Percentiles rank a stretch among this genome's conserved stretches.
These are phyloP conservation scores for Cryptococcus wingfieldii DNA, from an alignment of 1,284 basidiomycete genomes.

Conservation along the genomic window DNA sequence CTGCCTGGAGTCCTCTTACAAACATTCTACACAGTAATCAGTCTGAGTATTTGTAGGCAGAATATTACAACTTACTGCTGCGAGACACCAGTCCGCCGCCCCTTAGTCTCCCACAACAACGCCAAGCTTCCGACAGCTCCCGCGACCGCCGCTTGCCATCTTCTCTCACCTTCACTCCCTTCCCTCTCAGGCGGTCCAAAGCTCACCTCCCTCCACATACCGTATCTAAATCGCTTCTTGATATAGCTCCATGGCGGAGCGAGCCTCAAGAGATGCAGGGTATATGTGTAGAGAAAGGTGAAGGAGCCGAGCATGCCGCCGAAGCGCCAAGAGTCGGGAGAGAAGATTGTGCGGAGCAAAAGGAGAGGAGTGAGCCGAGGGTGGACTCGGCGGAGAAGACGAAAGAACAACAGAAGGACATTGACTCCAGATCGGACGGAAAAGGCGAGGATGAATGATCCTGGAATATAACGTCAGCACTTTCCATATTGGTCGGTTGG, in stretches of 20 bases:
- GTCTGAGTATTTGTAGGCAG: neutral
- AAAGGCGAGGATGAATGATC: conserved; percentile 72
- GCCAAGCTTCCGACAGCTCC: conserved; percentile 73
- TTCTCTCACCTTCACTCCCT: conserved; percentile 54
- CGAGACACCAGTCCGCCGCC: conserved; percentile 67
- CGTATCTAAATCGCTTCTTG: conserved; percentile 40
- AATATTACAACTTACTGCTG: conserved; percentile 60
- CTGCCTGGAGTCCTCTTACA: conserved; percentile 48
- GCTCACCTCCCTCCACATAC: conserved; percentile 32
- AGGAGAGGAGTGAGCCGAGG: conserved; percentile 49
- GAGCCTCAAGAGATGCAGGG: conserved; percentile 77
- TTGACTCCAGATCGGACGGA: conserved; percentile 75
- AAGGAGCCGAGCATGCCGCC: conserved; percentile 81
- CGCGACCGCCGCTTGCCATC: conserved; percentile 86
- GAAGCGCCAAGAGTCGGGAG: conserved; percentile 71
- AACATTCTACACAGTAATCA: conserved; percentile 35
- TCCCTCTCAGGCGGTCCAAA: conserved; percentile 50
- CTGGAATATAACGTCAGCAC: conserved; percentile 49
- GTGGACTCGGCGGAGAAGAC: conserved; percentile 53
- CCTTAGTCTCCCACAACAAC: conserved; percentile 73
- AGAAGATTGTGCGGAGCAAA: conserved; percentile 72
- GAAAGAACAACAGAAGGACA: conserved; percentile 65
- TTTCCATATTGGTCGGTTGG: neutral
- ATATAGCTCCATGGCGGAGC: conserved; percentile 57
- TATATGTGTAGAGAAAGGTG: conserved; percentile 72